A percentile compares a stretch with the other conserved stretches of the same genome.
These are phyloP conservation scores for Ophiostoma sp. DNA, from an alignment of 2,329 filamentous ascomycete genomes.

Conservation along the genomic window DNA sequence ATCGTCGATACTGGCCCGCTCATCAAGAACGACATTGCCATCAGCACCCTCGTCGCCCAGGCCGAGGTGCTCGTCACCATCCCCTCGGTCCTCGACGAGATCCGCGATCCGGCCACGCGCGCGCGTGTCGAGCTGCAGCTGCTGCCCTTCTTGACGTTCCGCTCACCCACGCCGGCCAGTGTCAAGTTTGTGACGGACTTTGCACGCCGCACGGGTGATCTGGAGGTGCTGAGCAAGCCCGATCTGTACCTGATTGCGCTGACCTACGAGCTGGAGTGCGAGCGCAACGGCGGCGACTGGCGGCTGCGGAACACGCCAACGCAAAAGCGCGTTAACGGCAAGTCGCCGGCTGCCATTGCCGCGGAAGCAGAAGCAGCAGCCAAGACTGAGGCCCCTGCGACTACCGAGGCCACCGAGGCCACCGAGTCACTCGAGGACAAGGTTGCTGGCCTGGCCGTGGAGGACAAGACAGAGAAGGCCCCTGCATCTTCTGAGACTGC, in stretches of 20 bases:
- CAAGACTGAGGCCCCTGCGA: neutral
- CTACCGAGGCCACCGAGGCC: neutral
- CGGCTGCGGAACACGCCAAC: constrained; percentile 71
- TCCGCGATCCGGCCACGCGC: constrained; percentile 77
- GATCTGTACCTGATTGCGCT: constrained; percentile 88
- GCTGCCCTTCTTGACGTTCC: constrained; percentile 74
- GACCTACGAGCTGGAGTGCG: constrained; percentile 90
- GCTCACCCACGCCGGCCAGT: constrained; percentile 69
- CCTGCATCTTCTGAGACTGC: constrained; percentile 26
- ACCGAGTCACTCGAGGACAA: constrained; percentile 8
- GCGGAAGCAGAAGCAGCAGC: constrained; percentile 14
- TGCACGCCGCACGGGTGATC: constrained; percentile 82
- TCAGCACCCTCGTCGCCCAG: constrained; percentile 73
- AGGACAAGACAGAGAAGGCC: neutral
- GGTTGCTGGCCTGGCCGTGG: constrained; percentile 17
- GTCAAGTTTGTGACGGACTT: constrained; percentile 77
- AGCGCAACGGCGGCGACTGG: constrained; percentile 86
- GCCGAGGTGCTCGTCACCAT: constrained; percentile 76
- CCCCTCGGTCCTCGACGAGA: constrained; percentile 80
- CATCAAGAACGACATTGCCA: constrained; percentile 83
- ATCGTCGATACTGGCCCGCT: constrained; percentile 88
- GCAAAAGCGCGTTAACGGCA: constrained; percentile 72
- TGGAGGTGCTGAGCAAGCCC: constrained; percentile 77
- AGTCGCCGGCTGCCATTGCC: constrained; percentile 43
- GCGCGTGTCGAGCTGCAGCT: constrained; percentile 77